phyloP scores from a whole-genome alignment of 192 early-diverging fungal genomes.

The Coemansia sp. region DNA sequence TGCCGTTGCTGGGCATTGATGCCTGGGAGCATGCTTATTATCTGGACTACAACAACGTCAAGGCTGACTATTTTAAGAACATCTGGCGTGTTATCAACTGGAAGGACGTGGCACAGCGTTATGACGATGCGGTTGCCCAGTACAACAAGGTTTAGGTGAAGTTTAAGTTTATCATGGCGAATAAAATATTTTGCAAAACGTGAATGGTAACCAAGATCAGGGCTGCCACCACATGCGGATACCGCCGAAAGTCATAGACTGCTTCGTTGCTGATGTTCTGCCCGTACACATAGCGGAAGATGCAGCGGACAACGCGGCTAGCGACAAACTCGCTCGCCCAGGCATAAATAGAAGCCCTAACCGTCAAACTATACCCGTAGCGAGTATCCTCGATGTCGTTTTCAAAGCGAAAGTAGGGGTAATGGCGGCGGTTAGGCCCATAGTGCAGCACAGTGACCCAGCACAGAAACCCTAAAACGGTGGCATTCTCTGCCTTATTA shows the following conservation, averaged over 20 bases:
- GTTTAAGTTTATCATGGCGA: constrained; percentile 61
- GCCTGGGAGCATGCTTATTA: constrained; percentile 99
- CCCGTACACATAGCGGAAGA: constrained; percentile 58
- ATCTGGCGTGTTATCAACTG: constrained; percentile 97
- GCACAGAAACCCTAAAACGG: constrained; percentile 71
- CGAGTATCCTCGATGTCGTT: constrained; percentile 1
- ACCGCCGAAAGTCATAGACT: constrained; percentile 63
- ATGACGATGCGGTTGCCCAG: constrained; percentile 58
- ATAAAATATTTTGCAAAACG: constrained; percentile 68
- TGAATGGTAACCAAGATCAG: constrained; percentile 70
- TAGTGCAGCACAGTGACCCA: constrained; percentile 70
- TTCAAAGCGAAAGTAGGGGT: constrained; percentile 69
- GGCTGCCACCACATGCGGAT: constrained; percentile 65
- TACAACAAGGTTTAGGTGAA: constrained; percentile 30
- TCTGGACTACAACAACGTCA: constrained; percentile 95
- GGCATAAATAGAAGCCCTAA: constrained; percentile 60
- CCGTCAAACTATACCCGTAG: constrained; percentile 59
- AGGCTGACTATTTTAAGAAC: constrained; percentile 93
- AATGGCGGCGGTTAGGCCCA: constrained; percentile 65
- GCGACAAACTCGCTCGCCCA: constrained; percentile 68
- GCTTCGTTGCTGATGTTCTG: constrained; percentile 65
- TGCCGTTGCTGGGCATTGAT: constrained; percentile 88
- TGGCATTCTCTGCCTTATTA: constrained; percentile 74
- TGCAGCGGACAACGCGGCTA: constrained; percentile 59
- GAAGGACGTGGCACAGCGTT: constrained; percentile 89